Percentiles rank a stretch among this genome's conserved stretches.
These are phyloP conservation scores for Ceratocystis cubensis DNA, from an alignment of 2,329 filamentous ascomycete genomes.

Conservation along the genomic window DNA sequence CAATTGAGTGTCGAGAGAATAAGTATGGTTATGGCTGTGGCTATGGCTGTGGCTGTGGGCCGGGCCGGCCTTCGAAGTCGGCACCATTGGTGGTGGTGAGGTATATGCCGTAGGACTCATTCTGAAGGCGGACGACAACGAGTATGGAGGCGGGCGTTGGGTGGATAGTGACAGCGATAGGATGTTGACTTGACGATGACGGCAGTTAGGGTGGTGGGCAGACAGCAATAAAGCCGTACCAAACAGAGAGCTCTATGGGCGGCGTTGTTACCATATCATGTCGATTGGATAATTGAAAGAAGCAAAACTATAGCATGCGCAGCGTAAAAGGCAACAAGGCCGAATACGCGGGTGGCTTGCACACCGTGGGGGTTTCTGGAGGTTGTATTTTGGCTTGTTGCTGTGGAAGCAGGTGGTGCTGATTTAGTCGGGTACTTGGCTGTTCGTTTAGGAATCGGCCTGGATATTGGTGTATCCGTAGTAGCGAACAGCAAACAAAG, in stretches of 20 bases:
- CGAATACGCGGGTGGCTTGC: neutral
- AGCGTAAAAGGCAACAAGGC: neutral
- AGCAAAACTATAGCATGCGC: neutral
- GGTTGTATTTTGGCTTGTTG: neutral
- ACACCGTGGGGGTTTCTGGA: neutral
- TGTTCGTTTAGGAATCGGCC: neutral
- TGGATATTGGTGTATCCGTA: neutral
- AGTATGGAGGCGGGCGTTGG: too few species aligned
- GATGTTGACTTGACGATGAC: too few species aligned
- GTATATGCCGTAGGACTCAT: conserved; percentile 18
- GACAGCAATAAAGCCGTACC: neutral
- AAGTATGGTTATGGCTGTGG: conserved; percentile 22
- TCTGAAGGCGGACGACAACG: neutral
- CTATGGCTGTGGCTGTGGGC: conserved; percentile 11
- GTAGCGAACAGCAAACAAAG: neutral
- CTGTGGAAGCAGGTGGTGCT: neutral
- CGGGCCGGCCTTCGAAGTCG: conserved; percentile 1
- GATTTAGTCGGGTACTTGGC: neutral
- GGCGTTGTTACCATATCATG: neutral
- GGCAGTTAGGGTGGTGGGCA: neutral
- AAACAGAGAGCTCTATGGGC: conserved; percentile 3
- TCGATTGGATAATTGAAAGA: neutral
- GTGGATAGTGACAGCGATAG: neutral
- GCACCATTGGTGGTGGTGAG: conserved; percentile 5
- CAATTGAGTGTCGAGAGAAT: conserved; percentile 28